Base-by-base conservation (phyloP, 1,284 basidiomycete genomes). In the Cerrena zonata region DNA sequence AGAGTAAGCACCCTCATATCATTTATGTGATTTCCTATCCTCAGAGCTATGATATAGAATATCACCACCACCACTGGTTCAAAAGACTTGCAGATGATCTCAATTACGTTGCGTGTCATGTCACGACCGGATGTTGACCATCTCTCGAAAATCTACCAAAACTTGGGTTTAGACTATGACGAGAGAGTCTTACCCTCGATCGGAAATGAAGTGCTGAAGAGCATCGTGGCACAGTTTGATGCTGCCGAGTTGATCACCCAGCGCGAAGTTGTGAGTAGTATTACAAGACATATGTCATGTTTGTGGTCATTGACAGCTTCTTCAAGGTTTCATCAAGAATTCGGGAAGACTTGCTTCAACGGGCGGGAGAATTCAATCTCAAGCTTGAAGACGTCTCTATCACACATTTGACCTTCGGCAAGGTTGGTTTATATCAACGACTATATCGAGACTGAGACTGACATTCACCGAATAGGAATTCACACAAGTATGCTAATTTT, bases 191-290 rank as follows among this genome's bases (percentile, higher is more conserved):
- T 94, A 18, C 91, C 91, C 7, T 93, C 91, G 39, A 91, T 98
- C 65, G 94, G 94, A 41, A 99, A 99, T 66, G 95, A 99, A 73
- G 94, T 99, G 25, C 69, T 97, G 60, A 99, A 99, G 75, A 91
- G 90, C 50, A 97, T 95, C 54, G 96, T 99, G 0, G 95, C 95
- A 11, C 95, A 99, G 68, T 99, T 98, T 61, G 95, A 99, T 70
- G 95, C 95, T 39, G 94, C 95, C 18, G 95, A 99, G 72, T 76
- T 99, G 60, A 99, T 91, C 56, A 91, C 88, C 2, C 88, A 91
- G 64, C 84, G 88, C 61, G 88, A 91, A 77, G 82, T 91, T 55
- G 88, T 86, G 56, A 58, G 82, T 78, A 3, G 15, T 13, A 22
- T 19, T 25, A 4, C 42, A 53, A n/a, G n/a, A n/a, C 34, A 23